Evolutionary conservation across 805 yeast species (phyloP).

Genomic region (Torulaspora maleeae): DNA sequence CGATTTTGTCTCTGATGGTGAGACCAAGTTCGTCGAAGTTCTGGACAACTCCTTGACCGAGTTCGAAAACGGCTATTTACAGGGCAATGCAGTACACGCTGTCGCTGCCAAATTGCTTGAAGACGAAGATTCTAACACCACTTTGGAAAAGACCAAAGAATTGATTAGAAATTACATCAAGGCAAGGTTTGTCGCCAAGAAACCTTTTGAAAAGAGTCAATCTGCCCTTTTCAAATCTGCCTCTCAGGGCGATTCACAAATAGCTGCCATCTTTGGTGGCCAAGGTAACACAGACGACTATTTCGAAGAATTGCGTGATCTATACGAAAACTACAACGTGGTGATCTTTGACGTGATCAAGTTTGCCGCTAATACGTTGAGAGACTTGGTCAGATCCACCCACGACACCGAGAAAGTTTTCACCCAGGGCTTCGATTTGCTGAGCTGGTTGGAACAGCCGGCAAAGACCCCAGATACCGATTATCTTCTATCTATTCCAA

Average conservation of each 20-base stretch:
- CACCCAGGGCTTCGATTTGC: slow-evolving; percentile 87
- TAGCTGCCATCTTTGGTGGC: slow-evolving; percentile 93
- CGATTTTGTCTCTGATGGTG: slow-evolving; percentile 32
- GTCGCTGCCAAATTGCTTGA: slow-evolving; percentile 67
- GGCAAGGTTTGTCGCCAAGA: slow-evolving; percentile 48
- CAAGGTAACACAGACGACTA: slow-evolving; percentile 98
- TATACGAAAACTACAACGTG: slow-evolving; percentile 72
- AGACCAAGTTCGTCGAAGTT: slow-evolving; percentile 57
- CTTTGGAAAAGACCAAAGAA: slow-evolving; percentile 62
- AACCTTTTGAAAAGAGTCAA: slow-evolving; percentile 47
- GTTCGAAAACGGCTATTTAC: slow-evolving; percentile 75
- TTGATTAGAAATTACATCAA: slow-evolving; percentile 75
- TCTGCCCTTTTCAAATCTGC: slow-evolving; percentile 64
- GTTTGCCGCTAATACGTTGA: slow-evolving; percentile 64
- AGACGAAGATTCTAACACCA: slow-evolving; percentile 56
- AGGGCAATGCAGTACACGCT: slow-evolving; percentile 77
- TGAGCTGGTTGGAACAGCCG: slow-evolving; percentile 81
- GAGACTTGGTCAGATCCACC: slow-evolving; percentile 54
- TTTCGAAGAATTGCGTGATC: slow-evolving; percentile 89
- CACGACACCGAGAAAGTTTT: slow-evolving; percentile 81
- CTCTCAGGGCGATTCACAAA: slow-evolving; percentile 50
- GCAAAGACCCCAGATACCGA: slow-evolving; percentile 86
- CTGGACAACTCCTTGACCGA: slow-evolving; percentile 68
- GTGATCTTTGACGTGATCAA: slow-evolving; percentile 66
- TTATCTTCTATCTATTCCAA: slow-evolving; percentile 84